Evolutionary conservation across 345 rosid species (phyloP).

Genomic region (Physaria fendleri): DNA sequence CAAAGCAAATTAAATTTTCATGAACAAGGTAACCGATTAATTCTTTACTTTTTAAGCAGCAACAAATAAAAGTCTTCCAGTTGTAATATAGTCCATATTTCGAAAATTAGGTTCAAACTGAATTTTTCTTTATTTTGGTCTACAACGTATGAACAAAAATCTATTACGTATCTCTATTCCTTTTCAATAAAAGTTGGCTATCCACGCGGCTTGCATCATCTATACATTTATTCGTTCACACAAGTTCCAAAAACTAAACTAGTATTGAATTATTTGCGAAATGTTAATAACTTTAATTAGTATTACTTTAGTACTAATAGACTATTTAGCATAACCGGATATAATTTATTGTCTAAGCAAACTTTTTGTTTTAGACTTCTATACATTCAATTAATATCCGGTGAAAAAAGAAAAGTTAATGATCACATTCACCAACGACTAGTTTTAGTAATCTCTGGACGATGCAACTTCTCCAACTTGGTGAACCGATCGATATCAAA

Average conservation of each 20-base stretch:
- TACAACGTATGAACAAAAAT: neutral
- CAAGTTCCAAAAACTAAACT: neutral
- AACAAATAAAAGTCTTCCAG: neutral
- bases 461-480: conserved; percentile 38
- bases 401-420: neutral
- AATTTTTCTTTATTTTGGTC: neutral
- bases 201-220: neutral
- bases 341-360: neutral
- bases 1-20: too few relatives aligned
- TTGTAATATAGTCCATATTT: neutral
- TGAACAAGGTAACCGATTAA: too few relatives aligned
- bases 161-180: neutral
- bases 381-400: conserved; percentile 19
- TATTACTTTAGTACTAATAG: neutral
- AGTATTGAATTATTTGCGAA: neutral
- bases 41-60: too few relatives aligned
- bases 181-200: neutral
- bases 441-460: conserved; percentile 18
- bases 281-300: neutral
- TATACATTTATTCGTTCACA: neutral
- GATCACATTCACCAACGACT: conserved; percentile 12
- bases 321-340: neutral
- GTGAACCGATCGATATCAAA: conserved; percentile 51
- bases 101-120: too few relatives aligned
- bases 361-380: neutral